phyloP scores from a whole-genome alignment of 106 monocot species.

The Triglochin maritima region DNA sequence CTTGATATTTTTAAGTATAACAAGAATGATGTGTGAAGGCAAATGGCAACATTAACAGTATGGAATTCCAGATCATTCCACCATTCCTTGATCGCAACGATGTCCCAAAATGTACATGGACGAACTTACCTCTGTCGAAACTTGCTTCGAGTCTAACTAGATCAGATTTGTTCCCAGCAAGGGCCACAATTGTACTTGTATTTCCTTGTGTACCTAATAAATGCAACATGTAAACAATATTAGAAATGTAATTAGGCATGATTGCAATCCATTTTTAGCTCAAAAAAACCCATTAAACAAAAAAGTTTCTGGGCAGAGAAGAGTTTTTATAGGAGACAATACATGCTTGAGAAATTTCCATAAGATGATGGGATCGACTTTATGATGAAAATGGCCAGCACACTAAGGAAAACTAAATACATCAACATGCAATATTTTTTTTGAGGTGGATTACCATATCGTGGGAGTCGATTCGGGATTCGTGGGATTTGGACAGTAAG shows the following conservation, averaged over 20 bases:
- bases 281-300: not conserved
- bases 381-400: too few relatives aligned
- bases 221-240: not conserved
- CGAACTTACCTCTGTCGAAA: constrained; percentile 48
- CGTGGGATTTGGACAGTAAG: too few relatives aligned
- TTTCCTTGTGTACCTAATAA: constrained; percentile 30
- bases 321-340: not conserved
- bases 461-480: too few relatives aligned
- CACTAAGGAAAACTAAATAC: too few relatives aligned
- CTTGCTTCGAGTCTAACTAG: constrained; percentile 68
- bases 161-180: constrained; percentile 90
- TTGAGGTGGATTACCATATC: too few relatives aligned
- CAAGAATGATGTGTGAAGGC: not conserved
- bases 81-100: too few relatives aligned
- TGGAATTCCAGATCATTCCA: not conserved
- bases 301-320: not conserved
- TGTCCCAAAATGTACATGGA: not conserved
- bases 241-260: not conserved
- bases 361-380: too few relatives aligned
- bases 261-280: not conserved
- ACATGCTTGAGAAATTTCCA: not conserved
- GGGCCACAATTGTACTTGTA: constrained; percentile 63
- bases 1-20: not conserved
- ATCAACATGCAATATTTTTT: too few relatives aligned
- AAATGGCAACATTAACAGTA: not conserved